These are phyloP conservation scores for Dittrichia graveolens DNA, from an alignment of 129 eudicot genomes.

Conservation along the genomic window DNA sequence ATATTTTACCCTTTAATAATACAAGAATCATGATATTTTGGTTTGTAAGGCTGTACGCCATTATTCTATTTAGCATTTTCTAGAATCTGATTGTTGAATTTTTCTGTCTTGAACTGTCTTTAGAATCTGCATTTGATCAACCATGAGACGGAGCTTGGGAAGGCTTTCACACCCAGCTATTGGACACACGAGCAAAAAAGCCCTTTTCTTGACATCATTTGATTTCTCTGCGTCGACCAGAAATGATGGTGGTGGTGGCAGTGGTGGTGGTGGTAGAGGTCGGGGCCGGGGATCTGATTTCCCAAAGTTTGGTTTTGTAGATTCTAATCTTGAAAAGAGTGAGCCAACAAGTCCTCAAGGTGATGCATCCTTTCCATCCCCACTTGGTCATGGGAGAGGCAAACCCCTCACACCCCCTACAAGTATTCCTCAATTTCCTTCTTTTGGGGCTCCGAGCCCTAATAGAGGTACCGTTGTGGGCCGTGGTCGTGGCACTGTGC, in stretches of 20 bases:
- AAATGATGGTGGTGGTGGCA: conserved; percentile 41
- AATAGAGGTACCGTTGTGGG: conserved; percentile 31
- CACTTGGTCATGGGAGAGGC: conserved; percentile 70
- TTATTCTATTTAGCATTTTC: not conserved
- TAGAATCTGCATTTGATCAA: conserved; percentile 18
- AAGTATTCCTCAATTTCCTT: conserved; percentile 30
- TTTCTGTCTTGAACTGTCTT: conserved; percentile 10
- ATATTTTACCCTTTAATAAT: conserved; percentile 1
- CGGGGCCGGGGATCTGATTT: conserved; percentile 43
- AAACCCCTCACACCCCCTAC: conserved; percentile 40
- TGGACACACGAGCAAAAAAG: conserved; percentile 36
- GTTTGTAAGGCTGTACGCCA: not conserved
- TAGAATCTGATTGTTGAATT: not conserved
- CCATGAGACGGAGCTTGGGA: conserved; percentile 60
- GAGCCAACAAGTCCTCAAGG: conserved; percentile 22
- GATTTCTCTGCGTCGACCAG: conserved; percentile 44
- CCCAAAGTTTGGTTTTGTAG: conserved; percentile 19
- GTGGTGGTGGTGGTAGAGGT: conserved; percentile 56
- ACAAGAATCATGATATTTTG: conserved; percentile 1
- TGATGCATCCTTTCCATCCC: conserved; percentile 20
- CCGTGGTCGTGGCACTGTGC: conserved; percentile 44
- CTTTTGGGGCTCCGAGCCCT: conserved; percentile 13
- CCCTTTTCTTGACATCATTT: conserved; percentile 23
- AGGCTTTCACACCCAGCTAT: conserved; percentile 39
- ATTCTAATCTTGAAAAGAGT: conserved; percentile 13